Evolutionary conservation across 768 basidiomycete species (phyloP), one percentile per base, ranked within the genome.

Genomic region (Trametes gibbosa): DNA sequence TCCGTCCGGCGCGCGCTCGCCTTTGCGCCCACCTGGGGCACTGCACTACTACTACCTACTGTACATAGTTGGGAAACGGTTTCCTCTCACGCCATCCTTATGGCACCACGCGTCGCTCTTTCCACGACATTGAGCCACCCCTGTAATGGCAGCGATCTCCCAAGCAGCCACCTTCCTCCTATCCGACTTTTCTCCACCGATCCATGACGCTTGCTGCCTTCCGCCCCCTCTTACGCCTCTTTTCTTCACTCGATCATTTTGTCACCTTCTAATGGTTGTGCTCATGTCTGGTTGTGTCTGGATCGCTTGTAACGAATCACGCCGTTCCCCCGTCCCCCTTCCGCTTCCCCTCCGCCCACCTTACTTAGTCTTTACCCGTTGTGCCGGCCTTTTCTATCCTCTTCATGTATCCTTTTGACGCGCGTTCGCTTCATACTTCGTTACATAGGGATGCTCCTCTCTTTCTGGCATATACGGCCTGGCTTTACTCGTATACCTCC

Each of bases 281-380:
- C 61, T 62, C 61, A 56, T 61, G 61, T 57, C 61, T 58, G 46
- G 61, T 53, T 53, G 61, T 62, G 61, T 62, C 60, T 46, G 61
- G 56, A 57, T 54, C 52, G 56, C 25, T 50, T 62, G 55, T 62
- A 61, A 52, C 40, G 29, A 58, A 32, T 48, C 46, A n/a, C 16
- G 16, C 46, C 25, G 46, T 53, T 48, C 16, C 46, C 35, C 43
- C 50, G 55, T 41, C 47, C 32, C 45, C 21, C 42, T 17, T 24
- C 34, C 39, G 27, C 25, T 35, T 19, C 27, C 46, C 42, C 42
- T 23, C 13, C 41, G 8, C 9, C 9, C 8, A 5, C 51, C 42
- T 9, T 23, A 32, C 29, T 32, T 32, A 32, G 25, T 55, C 27
- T 29, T 32, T 19, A 27, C 5, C 25, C 32, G 5, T 53, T 23